phyloP scores from a whole-genome alignment of 768 basidiomycete species.

The Lactarius evosmus region DNA sequence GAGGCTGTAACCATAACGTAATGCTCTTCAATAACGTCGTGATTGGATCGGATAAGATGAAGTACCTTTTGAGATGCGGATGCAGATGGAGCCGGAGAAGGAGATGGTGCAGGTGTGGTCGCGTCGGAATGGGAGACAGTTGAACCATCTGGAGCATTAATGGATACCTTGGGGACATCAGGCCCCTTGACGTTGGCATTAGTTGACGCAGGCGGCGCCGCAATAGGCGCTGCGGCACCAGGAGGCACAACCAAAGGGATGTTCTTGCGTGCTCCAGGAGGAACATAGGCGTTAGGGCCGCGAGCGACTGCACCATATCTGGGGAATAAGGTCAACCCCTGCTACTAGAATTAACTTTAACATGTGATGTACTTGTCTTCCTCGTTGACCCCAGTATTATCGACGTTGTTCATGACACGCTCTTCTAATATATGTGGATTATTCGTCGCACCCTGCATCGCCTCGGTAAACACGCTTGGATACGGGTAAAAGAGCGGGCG shows the following conservation, averaged over 20 bases:
- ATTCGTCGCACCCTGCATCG: slow-evolving; percentile 50
- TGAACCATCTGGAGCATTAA: slow-evolving; percentile 77
- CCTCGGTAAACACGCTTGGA: slow-evolving; percentile 13
- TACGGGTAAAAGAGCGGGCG: slow-evolving; percentile 32
- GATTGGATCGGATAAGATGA: not conserved
- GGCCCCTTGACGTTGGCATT: slow-evolving; percentile 34
- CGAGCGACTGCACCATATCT: slow-evolving; percentile 95
- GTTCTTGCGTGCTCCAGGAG: slow-evolving; percentile 78
- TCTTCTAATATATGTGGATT: slow-evolving; percentile 93
- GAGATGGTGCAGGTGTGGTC: slow-evolving; percentile 43
- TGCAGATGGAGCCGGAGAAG: slow-evolving; percentile 58
- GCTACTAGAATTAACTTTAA: slow-evolving; percentile 19
- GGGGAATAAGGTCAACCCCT: slow-evolving; percentile 28
- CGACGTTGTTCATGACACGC: slow-evolving; percentile 48
- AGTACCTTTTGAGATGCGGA: slow-evolving; percentile 51
- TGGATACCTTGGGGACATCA: slow-evolving; percentile 69
- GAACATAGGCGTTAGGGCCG: slow-evolving; percentile 85
- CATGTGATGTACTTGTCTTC: slow-evolving; percentile 80
- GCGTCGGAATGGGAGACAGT: slow-evolving; percentile 41
- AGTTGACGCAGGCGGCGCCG: slow-evolving; percentile 33
- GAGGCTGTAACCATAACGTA: slow-evolving; percentile 43
- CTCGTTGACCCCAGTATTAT: slow-evolving; percentile 80
- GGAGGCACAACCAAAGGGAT: slow-evolving; percentile 24
- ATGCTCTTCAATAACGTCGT: slow-evolving; percentile 5
- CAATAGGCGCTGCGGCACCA: slow-evolving; percentile 27